Evolutionary conservation across 345 rosid genomes (phyloP).

Genomic region (Camelina laxa): DNA sequence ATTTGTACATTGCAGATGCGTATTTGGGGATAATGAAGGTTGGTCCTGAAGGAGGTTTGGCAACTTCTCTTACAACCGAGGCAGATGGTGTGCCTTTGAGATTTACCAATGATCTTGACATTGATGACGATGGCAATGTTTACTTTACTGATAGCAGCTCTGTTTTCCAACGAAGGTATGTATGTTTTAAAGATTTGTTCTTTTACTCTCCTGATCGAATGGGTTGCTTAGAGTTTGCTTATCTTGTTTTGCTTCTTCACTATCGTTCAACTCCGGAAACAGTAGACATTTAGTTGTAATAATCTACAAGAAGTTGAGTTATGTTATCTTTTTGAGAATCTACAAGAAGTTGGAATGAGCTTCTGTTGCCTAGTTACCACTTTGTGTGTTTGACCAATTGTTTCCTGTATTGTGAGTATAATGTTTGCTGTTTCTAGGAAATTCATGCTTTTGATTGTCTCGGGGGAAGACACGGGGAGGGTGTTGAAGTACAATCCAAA

Average conservation of each 20-base stretch:
- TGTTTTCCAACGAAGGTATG: conserved; percentile 75
- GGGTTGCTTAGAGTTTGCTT: conserved; percentile 14
- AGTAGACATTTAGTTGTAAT: too few relatives aligned
- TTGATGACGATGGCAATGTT: conserved; percentile 81
- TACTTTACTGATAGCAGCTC: conserved; percentile 96
- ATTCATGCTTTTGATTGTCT: conserved; percentile 77
- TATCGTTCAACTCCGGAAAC: neutral
- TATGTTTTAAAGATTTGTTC: conserved; percentile 6
- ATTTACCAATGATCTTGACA: conserved; percentile 90
- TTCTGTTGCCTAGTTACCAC: neutral
- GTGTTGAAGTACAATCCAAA: conserved; percentile 71
- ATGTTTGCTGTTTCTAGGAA: conserved; percentile 54
- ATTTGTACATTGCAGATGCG: conserved; percentile 91
- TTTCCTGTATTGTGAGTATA: neutral
- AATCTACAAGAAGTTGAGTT: too few relatives aligned
- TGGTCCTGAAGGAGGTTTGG: conserved; percentile 86
- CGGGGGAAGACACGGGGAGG: conserved; percentile 76
- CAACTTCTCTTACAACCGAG: conserved; percentile 68
- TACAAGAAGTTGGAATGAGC: conserved; percentile 1
- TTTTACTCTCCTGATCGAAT: neutral
- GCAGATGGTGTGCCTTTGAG: conserved; percentile 83
- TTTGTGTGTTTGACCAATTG: neutral
- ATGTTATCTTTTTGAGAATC: too few relatives aligned
- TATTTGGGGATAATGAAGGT: conserved; percentile 91
- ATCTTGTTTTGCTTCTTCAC: neutral